Evolutionary conservation across 768 basidiomycete genomes (phyloP).

Genomic region (Leccinum ochraceum): DNA sequence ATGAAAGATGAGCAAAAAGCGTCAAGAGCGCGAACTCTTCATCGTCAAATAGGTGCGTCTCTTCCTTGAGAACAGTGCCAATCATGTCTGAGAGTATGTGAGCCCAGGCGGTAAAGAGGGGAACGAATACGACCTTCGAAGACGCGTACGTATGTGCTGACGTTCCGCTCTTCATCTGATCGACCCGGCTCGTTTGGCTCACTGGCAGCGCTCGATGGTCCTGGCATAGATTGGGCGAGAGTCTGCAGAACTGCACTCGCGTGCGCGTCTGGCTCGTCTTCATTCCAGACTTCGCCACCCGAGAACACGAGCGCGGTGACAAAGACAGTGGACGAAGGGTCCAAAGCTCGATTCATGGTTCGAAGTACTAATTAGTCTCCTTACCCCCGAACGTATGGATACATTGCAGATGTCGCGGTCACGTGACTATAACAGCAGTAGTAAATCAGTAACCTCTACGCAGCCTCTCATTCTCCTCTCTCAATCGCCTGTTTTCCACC

Average conservation of each 20-base stretch:
- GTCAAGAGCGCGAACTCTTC: conserved; percentile 48
- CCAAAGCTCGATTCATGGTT: conserved; percentile 10
- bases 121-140: conserved; percentile 29
- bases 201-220: conserved; percentile 13
- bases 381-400: background rate
- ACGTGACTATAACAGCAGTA: conserved; percentile 12
- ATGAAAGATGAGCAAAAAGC: conserved; percentile 45
- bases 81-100: conserved; percentile 52
- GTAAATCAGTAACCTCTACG: conserved; percentile 39
- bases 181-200: conserved; percentile 1
- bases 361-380: background rate
- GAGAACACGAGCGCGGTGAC: conserved; percentile 33
- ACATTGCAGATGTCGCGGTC: conserved; percentile 5
- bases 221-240: conserved; percentile 12
- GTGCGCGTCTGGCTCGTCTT: conserved; percentile 16
- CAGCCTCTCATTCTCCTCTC: conserved; percentile 67
- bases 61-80: conserved; percentile 47
- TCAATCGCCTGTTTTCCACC: conserved; percentile 52
- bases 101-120: background rate
- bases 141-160: conserved; percentile 30
- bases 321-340: conserved; percentile 14
- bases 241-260: conserved; percentile 4
- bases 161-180: conserved; percentile 9
- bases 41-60: conserved; percentile 51
- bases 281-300: conserved; percentile 26